A percentile compares a stretch with the other conserved stretches of the same genome.
Evolutionary conservation across 495 filamentous ascomycete genomes (phyloP).

Genomic region (Pseudomonodictys pantanalensis): DNA sequence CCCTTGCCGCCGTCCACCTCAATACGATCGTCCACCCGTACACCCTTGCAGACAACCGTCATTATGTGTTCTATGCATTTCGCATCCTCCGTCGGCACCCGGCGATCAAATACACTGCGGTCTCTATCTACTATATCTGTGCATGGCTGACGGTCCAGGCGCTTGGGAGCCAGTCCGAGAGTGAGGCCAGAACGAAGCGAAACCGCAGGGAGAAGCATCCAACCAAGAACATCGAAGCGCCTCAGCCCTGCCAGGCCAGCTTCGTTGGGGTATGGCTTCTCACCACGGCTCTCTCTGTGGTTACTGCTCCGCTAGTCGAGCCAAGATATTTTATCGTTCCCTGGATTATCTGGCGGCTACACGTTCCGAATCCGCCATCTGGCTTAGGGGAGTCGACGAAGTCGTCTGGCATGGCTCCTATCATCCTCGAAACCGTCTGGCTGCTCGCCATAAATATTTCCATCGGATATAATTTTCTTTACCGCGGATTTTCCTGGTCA

Average conservation of each 20-base stretch:
- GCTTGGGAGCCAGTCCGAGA: constrained; percentile 42
- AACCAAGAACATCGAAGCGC: constrained; percentile 29
- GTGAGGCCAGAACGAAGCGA: neutral
- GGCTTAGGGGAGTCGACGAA: constrained; percentile 16
- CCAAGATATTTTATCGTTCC: constrained; percentile 92
- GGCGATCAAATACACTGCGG: constrained; percentile 63
- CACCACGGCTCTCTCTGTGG: constrained; percentile 69
- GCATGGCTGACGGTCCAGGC: constrained; percentile 60
- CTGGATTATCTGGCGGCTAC: constrained; percentile 89
- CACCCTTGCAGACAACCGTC: constrained; percentile 91
- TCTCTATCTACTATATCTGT: constrained; percentile 59
- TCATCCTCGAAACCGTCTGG: constrained; percentile 75
- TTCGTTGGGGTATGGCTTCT: constrained; percentile 68
- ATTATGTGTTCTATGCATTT: constrained; percentile 97
- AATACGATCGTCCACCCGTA: constrained; percentile 97
- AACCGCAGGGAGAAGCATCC: constrained; percentile 33
- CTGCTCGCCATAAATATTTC: constrained; percentile 67
- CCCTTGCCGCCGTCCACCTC: constrained; percentile 61
- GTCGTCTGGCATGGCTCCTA: constrained; percentile 42
- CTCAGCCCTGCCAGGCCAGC: constrained; percentile 46
- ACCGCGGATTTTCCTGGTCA: constrained; percentile 75
- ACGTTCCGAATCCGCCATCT: constrained; percentile 54
- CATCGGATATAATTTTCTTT: constrained; percentile 79
- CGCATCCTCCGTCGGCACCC: constrained; percentile 67
- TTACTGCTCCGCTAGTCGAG: constrained; percentile 89